Base-by-base conservation (phyloP, 371 early-diverging fungal genomes). In the Mucor saturninus region DNA sequence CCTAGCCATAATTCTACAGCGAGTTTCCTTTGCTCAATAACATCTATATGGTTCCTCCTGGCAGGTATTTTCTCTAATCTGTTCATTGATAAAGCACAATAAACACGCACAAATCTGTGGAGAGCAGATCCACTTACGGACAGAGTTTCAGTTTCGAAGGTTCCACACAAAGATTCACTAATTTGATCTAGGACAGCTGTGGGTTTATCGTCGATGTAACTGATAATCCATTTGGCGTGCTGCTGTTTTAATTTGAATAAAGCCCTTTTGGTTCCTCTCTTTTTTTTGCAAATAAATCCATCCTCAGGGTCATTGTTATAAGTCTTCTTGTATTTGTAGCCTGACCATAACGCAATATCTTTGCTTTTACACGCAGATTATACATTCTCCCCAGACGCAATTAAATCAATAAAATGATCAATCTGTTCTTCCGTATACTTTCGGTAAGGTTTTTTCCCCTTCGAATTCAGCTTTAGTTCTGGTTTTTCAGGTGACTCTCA, bases 241-340 rank as follows among this genome's bases (percentile, higher is more conserved):
- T 39, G 51, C 9, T 59, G 51, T 52, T 50, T 8, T 26, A 46
- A 26, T 26, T 46, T 46, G 21, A 46, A 46, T 26, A 46, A 46
- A 1, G 46, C n/a, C 21, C 46, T 26, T 46, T 46, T 46, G n/a
- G 21, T 46, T 21, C 46, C 46, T 46, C 46, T 26, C 46, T 46
- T 14, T 45, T 45, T 46, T 26, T 5, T 46, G 21, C n/a, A 5
- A 46, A 46, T 46, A 46, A 46, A 26, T 26, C 46, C 46, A 26
- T 46, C 21, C 21, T 46, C 46, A 21, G 46, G 46, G 21, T 46
- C 26, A 2, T 46, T 26, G n/a, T 26, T 46, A 9, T 21, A 46
- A 5, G 46, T 46, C 21, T 46, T 46, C 21, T 26, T 46, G 26
- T 46, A 46, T 46, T 46, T 46, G 46, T 46, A 46, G 6, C 46